A percentile compares a stretch with the other conserved stretches of the same genome.
Evolutionary conservation across 2,329 filamentous ascomycete genomes (phyloP).

Genomic region (Trichoderma oligosporum): DNA sequence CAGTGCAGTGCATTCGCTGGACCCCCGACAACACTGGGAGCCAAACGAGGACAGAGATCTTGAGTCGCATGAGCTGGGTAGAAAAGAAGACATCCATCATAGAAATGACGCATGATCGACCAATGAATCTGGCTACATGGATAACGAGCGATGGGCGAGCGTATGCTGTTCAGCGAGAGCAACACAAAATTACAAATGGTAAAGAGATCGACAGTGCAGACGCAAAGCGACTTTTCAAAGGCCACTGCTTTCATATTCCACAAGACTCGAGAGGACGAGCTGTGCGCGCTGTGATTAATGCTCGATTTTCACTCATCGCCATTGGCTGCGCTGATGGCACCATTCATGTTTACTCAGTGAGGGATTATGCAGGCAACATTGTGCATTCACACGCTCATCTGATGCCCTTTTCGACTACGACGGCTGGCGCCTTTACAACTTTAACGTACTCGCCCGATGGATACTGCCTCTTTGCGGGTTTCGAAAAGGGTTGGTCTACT

Average conservation of each 20-base stretch:
- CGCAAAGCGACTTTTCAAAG: constrained; percentile 71
- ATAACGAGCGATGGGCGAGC: constrained; percentile 81
- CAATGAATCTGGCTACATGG: constrained; percentile 96
- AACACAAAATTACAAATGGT: constrained; percentile 35
- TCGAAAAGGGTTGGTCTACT: constrained; percentile 86
- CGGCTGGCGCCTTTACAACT: constrained; percentile 68
- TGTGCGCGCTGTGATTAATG: constrained; percentile 78
- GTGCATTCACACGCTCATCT: constrained; percentile 76
- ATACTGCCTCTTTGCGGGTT: constrained; percentile 92
- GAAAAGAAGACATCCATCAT: constrained; percentile 70
- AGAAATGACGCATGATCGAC: constrained; percentile 89
- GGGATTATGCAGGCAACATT: constrained; percentile 91
- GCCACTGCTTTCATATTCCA: constrained; percentile 84
- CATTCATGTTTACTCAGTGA: constrained; percentile 85
- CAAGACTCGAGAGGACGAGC: constrained; percentile 57
- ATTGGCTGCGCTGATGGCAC: constrained; percentile 76
- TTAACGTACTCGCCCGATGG: constrained; percentile 90
- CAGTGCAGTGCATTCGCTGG: constrained; percentile 97
- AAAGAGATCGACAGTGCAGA: constrained; percentile 44
- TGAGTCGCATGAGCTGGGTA: constrained; percentile 83
- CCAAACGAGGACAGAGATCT: constrained; percentile 85
- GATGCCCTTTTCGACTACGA: constrained; percentile 61
- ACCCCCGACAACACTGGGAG: constrained; percentile 74
- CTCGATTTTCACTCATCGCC: constrained; percentile 88
- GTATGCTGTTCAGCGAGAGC: constrained; percentile 80